These are phyloP conservation scores for Apiospora sp. DNA, from an alignment of 2,329 filamentous ascomycete genomes.

Conservation along the genomic window DNA sequence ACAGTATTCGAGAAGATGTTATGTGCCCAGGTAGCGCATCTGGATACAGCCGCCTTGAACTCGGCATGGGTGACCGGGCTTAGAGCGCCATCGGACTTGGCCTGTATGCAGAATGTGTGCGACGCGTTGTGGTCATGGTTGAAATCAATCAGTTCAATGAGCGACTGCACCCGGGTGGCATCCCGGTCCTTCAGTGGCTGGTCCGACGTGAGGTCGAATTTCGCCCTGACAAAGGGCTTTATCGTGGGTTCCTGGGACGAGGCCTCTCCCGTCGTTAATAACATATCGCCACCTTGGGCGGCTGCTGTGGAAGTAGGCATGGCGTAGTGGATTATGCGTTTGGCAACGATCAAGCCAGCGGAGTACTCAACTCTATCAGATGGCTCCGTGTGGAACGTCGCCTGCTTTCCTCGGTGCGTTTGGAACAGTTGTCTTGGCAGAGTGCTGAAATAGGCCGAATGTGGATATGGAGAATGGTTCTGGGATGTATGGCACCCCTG, in stretches of 20 bases:
- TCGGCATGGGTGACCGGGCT: constrained; percentile 33
- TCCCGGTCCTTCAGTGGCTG: neutral
- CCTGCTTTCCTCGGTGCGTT: no score
- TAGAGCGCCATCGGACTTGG: constrained; percentile 28
- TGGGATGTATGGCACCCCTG: neutral
- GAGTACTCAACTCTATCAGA: no score
- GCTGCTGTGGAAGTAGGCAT: neutral
- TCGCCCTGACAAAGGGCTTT: neutral
- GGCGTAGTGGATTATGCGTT: neutral
- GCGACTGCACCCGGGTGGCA: constrained; percentile 30
- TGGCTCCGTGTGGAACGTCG: no score
- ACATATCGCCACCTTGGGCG: neutral
- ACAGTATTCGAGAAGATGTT: neutral
- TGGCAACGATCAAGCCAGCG: neutral
- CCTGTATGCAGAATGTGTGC: constrained; percentile 39
- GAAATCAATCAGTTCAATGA: constrained; percentile 39
- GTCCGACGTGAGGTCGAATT: neutral
- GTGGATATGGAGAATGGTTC: neutral
- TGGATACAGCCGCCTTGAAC: constrained; percentile 33
- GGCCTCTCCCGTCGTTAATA: neutral
- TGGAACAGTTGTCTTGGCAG: no score
- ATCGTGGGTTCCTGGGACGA: no score
- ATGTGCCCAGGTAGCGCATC: constrained; percentile 33
- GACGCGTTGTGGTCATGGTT: constrained; percentile 38
- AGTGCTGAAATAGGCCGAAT: neutral